phyloP scores from a whole-genome alignment of 441 rosid species.

The Francoa sonchifolia region DNA sequence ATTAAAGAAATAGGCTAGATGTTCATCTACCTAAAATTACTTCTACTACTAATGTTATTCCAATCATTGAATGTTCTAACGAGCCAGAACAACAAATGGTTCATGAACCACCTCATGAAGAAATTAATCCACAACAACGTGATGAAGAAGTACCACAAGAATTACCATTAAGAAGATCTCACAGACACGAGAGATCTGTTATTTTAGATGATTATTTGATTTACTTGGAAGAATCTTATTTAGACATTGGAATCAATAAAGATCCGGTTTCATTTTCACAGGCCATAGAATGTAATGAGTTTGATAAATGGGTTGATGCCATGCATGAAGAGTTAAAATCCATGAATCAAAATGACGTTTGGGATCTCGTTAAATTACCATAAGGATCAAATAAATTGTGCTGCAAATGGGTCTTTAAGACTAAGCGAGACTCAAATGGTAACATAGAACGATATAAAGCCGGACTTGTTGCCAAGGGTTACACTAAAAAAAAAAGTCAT shows the following conservation, averaged over 20 bases:
- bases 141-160: neutral
- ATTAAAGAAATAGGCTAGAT: neutral
- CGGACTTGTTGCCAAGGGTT: too few relatives aligned
- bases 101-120: neutral
- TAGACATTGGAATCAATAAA: neutral
- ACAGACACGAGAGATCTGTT: neutral
- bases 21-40: too few relatives aligned
- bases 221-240: neutral
- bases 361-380: neutral
- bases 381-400: neutral
- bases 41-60: neutral
- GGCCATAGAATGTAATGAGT: too few relatives aligned
- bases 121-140: conserved; percentile 1
- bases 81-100: neutral
- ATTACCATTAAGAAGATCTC: too few relatives aligned
- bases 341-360: neutral
- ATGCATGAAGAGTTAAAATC: neutral
- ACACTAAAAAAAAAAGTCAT: conserved; percentile 1
- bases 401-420: conserved; percentile 1
- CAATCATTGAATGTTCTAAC: neutral
- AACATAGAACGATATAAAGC: too few relatives aligned
- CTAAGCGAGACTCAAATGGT: too few relatives aligned
- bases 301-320: too few relatives aligned
- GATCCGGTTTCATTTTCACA: conserved; percentile 1
- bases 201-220: neutral